Evolutionary conservation across 495 filamentous ascomycete genomes (phyloP).

Genomic region (Podospora didyma): DNA sequence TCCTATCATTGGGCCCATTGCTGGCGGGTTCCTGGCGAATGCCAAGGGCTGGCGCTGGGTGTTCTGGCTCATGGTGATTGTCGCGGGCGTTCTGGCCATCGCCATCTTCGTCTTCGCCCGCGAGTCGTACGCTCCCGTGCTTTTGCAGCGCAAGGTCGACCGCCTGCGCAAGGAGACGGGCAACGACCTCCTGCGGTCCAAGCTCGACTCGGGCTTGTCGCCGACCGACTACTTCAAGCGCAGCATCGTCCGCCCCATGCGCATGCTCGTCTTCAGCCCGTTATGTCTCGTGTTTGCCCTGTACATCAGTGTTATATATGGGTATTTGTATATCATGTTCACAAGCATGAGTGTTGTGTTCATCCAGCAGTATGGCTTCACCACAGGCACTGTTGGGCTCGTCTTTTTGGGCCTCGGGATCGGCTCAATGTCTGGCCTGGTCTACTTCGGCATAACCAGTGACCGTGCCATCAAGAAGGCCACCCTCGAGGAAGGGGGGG

Average conservation of each 20-base stretch:
- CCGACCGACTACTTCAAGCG: conserved; percentile 30
- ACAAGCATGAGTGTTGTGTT: conserved; percentile 61
- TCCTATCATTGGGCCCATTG: conserved; percentile 49
- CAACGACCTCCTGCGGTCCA: conserved; percentile 43
- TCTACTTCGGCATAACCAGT: conserved; percentile 26
- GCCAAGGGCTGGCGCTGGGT: conserved; percentile 61
- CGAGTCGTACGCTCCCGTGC: conserved; percentile 59
- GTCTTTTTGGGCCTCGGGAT: conserved; percentile 37
- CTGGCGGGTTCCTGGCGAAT: conserved; percentile 50
- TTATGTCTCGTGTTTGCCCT: conserved; percentile 63
- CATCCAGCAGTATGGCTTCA: conserved; percentile 42
- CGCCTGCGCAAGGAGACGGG: conserved; percentile 46
- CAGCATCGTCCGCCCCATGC: conserved; percentile 47
- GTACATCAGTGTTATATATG: conserved; percentile 71
- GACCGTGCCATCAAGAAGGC: conserved; percentile 29
- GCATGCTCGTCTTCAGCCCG: conserved; percentile 51
- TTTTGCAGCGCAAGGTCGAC: conserved; percentile 53
- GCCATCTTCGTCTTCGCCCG: conserved; percentile 44
- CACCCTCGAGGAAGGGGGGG: conserved; percentile 16
- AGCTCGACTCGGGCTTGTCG: conserved; percentile 46
- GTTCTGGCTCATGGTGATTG: conserved; percentile 52
- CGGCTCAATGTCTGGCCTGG: conserved; percentile 32
- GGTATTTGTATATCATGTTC: conserved; percentile 72
- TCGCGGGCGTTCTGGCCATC: conserved; percentile 26
- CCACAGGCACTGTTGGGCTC: conserved; percentile 31